These are phyloP conservation scores for Thyridium curvatum DNA, from an alignment of 2,329 filamentous ascomycete species.

Conservation along the genomic window DNA sequence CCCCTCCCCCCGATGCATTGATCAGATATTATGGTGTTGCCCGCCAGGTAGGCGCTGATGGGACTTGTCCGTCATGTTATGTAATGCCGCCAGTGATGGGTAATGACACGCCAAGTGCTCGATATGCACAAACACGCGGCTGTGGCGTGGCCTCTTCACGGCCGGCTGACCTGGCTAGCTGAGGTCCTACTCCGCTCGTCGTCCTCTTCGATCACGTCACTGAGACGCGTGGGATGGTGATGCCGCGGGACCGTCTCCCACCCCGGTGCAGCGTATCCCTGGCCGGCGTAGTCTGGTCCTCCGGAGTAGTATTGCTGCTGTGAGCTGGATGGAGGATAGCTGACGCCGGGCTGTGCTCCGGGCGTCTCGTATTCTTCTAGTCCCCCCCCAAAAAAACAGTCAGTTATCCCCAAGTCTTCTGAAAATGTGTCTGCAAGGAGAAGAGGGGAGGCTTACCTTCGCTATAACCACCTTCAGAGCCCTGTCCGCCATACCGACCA, in stretches of 20 bases:
- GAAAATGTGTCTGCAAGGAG: no score
- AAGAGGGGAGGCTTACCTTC: constrained; percentile 49
- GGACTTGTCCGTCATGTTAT: no score
- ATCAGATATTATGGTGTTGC: no score
- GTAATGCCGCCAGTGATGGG: no score
- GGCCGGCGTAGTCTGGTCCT: constrained; percentile 57
- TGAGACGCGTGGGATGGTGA: constrained; percentile 81
- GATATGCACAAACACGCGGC: no score
- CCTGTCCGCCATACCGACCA: constrained; percentile 38
- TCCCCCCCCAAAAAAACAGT: no score
- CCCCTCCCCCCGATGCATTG: no score
- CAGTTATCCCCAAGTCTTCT: no score
- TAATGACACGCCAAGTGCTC: no score
- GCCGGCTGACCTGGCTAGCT: constrained; percentile 54
- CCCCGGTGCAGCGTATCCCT: constrained; percentile 58
- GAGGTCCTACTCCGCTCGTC: constrained; percentile 75
- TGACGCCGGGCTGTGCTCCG: constrained; percentile 12
- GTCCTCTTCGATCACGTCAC: constrained; percentile 82
- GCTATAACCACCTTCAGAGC: constrained; percentile 57
- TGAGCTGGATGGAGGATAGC: constrained; percentile 28
- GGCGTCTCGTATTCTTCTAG: constrained; percentile 54
- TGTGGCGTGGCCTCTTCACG: constrained; percentile 12
- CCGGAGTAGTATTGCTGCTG: constrained; percentile 35
- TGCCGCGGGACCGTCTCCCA: constrained; percentile 77
- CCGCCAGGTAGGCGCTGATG: no score